Evolutionary conservation across 2,329 filamentous ascomycete species (phyloP).

Genomic region (Fusarium goolgardi): DNA sequence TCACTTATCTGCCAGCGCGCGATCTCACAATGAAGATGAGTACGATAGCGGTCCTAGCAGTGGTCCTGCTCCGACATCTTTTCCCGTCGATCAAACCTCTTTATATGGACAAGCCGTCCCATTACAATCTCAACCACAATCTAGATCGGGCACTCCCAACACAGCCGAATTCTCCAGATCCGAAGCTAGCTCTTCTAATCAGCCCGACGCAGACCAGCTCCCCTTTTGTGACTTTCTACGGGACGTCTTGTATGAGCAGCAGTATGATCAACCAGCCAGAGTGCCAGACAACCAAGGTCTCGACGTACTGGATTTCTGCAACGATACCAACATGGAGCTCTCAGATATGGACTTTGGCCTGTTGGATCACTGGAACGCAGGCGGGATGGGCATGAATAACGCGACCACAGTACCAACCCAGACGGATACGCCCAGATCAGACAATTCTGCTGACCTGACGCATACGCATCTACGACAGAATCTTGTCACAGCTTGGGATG

Average conservation of each 20-base stretch:
- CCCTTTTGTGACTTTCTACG: constrained; percentile 64
- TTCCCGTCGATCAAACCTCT: constrained; percentile 29
- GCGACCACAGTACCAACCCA: constrained; percentile 35
- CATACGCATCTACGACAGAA: constrained; percentile 61
- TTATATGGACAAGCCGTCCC: constrained; percentile 29
- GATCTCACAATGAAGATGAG: constrained; percentile 42
- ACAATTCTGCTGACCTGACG: constrained; percentile 57
- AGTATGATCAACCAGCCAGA: constrained; percentile 51
- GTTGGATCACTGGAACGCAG: constrained; percentile 61
- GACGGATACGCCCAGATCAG: constrained; percentile 46
- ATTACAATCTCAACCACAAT: constrained; percentile 31
- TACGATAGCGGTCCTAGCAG: constrained; percentile 24
- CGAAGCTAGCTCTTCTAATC: constrained; percentile 23
- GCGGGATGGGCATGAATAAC: constrained; percentile 54
- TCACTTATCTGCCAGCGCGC: constrained; percentile 56
- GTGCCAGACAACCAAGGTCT: constrained; percentile 56
- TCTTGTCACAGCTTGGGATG: constrained; percentile 61
- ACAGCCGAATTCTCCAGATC: constrained; percentile 36
- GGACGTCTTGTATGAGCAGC: constrained; percentile 62
- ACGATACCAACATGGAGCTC: constrained; percentile 62
- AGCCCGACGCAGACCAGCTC: constrained; percentile 50
- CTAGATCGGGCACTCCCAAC: constrained; percentile 40
- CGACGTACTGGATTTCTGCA: constrained; percentile 62
- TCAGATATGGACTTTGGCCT: constrained; percentile 65
- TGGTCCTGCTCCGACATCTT: constrained; percentile 15